phyloP scores from a whole-genome alignment of 2,329 filamentous ascomycete species.

The Beauveria australis region DNA sequence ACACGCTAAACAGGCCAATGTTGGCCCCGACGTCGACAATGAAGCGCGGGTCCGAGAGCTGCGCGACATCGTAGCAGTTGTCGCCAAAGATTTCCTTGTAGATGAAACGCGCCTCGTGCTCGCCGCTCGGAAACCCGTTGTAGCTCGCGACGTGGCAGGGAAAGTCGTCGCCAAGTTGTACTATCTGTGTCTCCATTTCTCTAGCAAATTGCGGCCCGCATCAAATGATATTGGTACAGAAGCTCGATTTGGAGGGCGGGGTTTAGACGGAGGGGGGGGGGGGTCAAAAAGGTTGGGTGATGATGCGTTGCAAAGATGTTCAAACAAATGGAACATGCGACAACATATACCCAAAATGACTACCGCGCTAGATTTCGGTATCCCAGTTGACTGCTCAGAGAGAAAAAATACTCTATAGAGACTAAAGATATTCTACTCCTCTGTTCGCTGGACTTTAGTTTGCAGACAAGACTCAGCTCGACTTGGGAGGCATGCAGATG shows the following conservation, averaged over 20 bases:
- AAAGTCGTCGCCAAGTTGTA: slow-evolving; percentile 1
- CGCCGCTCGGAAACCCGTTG: neutral
- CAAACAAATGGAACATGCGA: too few relatives aligned
- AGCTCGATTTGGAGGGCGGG: too few relatives aligned
- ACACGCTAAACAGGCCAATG: slow-evolving; percentile 20
- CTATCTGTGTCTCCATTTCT: neutral
- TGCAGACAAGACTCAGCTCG: neutral
- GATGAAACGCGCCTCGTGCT: slow-evolving; percentile 15
- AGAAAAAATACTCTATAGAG: too few relatives aligned
- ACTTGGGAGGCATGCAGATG: neutral
- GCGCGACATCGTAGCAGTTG: slow-evolving; percentile 15
- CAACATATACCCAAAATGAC: too few relatives aligned
- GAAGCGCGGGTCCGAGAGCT: slow-evolving; percentile 13
- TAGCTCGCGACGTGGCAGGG: slow-evolving; percentile 2
- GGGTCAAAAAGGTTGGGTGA: neutral
- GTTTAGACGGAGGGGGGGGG: neutral
- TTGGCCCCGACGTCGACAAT: slow-evolving; percentile 20
- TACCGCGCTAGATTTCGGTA: too few relatives aligned
- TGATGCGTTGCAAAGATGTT: too few relatives aligned
- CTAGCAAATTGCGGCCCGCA: neutral
- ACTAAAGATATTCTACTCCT: too few relatives aligned
- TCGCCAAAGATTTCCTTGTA: slow-evolving; percentile 18
- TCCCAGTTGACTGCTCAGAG: too few relatives aligned
- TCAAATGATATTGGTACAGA: neutral
- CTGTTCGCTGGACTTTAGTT: neutral